Percentiles rank a stretch among this genome's conserved stretches.
phyloP scores from a whole-genome alignment of 495 filamentous ascomycete genomes.

The Chlorociboria aeruginascens region DNA sequence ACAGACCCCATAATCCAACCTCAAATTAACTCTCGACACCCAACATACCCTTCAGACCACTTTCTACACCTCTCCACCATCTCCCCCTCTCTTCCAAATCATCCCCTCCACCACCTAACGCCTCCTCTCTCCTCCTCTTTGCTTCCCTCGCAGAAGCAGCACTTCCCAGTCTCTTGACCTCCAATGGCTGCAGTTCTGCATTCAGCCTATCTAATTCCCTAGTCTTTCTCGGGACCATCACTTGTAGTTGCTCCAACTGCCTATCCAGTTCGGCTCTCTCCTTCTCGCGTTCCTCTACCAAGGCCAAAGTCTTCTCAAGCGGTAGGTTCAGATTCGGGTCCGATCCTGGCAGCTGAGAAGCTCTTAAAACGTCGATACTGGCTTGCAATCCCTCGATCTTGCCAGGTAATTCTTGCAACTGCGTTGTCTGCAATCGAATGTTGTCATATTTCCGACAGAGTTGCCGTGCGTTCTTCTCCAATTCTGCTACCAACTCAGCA shows the following conservation, averaged over 20 bases:
- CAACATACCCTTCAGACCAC: constrained; percentile 54
- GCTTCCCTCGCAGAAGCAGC: constrained; percentile 68
- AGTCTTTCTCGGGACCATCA: constrained; percentile 54
- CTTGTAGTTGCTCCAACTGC: constrained; percentile 53
- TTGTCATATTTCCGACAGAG: constrained; percentile 47
- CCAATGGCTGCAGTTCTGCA: constrained; percentile 58
- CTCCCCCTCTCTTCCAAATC: constrained; percentile 72
- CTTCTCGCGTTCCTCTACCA: constrained; percentile 47
- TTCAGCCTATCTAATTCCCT: constrained; percentile 61
- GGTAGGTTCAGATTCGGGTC: constrained; percentile 39
- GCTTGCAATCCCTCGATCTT: constrained; percentile 50
- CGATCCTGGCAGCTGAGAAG: constrained; percentile 21
- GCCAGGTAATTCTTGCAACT: constrained; percentile 47
- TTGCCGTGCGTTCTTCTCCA: constrained; percentile 56
- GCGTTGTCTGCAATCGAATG: constrained; percentile 47
- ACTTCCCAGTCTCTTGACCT: constrained; percentile 55
- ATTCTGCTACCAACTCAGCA: constrained; percentile 51
- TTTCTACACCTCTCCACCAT: constrained; percentile 68
- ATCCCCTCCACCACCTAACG: constrained; percentile 52
- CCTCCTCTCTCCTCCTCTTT: constrained; percentile 60
- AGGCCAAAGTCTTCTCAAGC: constrained; percentile 42
- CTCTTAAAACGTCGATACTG: constrained; percentile 42
- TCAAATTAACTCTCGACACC: constrained; percentile 18
- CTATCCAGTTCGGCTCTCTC: constrained; percentile 53
- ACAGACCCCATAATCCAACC: background rate